Percentiles rank a stretch among this genome's conserved stretches.
These are phyloP conservation scores for Omphalea diandra DNA, from an alignment of 441 rosid species.

Conservation along the genomic window DNA sequence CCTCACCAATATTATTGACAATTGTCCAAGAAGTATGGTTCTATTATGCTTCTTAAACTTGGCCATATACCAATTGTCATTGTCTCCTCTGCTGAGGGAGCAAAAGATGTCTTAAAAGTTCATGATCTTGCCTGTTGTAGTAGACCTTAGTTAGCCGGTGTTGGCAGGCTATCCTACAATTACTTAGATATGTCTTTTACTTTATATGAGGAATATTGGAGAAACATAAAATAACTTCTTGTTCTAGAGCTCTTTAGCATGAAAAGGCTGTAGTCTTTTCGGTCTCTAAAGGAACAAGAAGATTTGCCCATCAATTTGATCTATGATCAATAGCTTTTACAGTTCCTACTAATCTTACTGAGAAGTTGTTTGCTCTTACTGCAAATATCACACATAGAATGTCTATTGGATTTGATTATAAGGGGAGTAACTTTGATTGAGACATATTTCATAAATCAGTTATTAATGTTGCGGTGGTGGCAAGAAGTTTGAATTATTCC, in stretches of 20 bases:
- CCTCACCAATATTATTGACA: slow-evolving; percentile 38
- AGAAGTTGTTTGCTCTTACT: no score
- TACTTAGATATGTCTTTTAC: slow-evolving; percentile 40
- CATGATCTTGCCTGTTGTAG: slow-evolving; percentile 47
- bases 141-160: slow-evolving; percentile 35
- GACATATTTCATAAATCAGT: no score
- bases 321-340: no score
- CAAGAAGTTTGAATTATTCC: no score
- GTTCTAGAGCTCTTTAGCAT: slow-evolving; percentile 50
- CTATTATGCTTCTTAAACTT: slow-evolving; percentile 39
- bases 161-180: slow-evolving; percentile 38
- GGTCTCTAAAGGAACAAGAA: slow-evolving; percentile 43
- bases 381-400: no score
- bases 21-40: slow-evolving; percentile 47
- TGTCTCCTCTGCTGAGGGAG: slow-evolving; percentile 48
- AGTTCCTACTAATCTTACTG: no score
- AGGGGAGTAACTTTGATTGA: no score
- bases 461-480: no score
- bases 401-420: no score
- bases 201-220: slow-evolving; percentile 47
- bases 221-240: slow-evolving; percentile 42
- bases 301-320: slow-evolving; percentile 30
- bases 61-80: slow-evolving; percentile 31
- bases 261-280: slow-evolving; percentile 42
- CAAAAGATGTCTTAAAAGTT: slow-evolving; percentile 42